Evolutionary conservation across 2,329 filamentous ascomycete genomes (phyloP), one percentile per base, ranked within the genome.

Genomic region (Claviceps purpurea): DNA sequence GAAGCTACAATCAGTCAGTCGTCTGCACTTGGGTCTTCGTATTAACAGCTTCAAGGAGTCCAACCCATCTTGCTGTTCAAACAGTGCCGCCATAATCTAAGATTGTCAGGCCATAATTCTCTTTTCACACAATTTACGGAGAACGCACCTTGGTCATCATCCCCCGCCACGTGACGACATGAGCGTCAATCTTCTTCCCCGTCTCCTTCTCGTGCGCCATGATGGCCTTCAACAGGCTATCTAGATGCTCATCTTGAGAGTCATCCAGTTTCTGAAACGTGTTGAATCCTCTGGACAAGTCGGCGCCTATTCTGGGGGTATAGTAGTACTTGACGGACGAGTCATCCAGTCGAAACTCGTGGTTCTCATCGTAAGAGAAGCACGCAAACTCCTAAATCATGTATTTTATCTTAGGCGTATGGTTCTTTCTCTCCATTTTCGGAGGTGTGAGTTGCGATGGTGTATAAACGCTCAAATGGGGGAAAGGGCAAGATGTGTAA

Each of bases 101-200:
- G 30, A 16, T 3, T 18, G 30, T 51, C 37, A 13, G 40, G 34
- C 13, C 10, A 47, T 42, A 10, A 2, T 37, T 47, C 10, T 49
- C 46, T 24, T 13, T 20, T 5, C 22, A 18, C 16, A 7, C n/a
- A 24, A n/a, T 18, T n/a, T n/a, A 4, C 1, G 24, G 30, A 30
- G 13, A 40, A 22, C 68, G 50, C 64, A 90, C 89, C 77, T 96
- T 98, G 56, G 93, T 97, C 84, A 98, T 90, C 89, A 97, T 96
- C 40, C 93, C 93, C 61, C 93, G 77, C 91, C 91, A 98, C 1
- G 91, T 97, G 50, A 97, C 76, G 46, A 97, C 66, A 60, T 95
- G 82, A 2, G 85, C 84, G 55, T 89, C 82, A 37, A 84, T 82
- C 62, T 77, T 83, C 61, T 79, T 75, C 2, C 79, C 77, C 0